Conservation (phyloP, 2,329 filamentous ascomycete genomes). For the Colletotrichum theobromicola region DNA sequence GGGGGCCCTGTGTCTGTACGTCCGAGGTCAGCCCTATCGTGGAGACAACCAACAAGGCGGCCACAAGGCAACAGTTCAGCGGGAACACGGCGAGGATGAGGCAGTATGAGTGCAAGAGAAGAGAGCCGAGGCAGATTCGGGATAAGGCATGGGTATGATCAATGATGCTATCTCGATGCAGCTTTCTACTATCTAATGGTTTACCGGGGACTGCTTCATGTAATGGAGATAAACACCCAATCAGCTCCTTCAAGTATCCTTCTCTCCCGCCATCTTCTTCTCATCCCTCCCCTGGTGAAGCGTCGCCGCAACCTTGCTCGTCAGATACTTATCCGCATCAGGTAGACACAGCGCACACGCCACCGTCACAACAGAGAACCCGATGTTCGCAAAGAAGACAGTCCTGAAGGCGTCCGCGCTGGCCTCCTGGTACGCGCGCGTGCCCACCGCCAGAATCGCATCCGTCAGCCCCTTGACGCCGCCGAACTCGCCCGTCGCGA, state of each 20-base stretch:
- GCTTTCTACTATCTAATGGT: background rate
- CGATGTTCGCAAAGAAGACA: conserved; percentile 39
- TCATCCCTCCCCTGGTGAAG: conserved; percentile 31
- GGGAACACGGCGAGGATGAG: background rate
- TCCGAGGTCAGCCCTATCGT: background rate
- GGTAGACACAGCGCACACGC: conserved; percentile 34
- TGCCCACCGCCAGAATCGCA: conserved; percentile 32
- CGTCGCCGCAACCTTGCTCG: conserved; percentile 35
- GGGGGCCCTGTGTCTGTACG: background rate
- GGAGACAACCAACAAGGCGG: background rate
- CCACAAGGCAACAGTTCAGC: background rate
- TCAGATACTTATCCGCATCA: conserved; percentile 38
- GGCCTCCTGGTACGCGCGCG: conserved; percentile 34
- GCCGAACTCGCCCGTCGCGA: conserved; percentile 32
- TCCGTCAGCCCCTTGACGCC: conserved; percentile 33
- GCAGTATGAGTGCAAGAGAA: background rate
- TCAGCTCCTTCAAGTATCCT: background rate
- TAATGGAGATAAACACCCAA: background rate
- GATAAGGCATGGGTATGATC: background rate
- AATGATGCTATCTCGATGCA: background rate
- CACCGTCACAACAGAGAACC: conserved; percentile 36
- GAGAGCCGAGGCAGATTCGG: background rate
- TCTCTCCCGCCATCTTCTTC: conserved; percentile 18
- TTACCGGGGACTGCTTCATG: fast-evolving
- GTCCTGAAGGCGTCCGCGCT: conserved; percentile 38